phyloP scores from a whole-genome alignment of 441 rosid genomes.

The Gossypium lobatum region DNA sequence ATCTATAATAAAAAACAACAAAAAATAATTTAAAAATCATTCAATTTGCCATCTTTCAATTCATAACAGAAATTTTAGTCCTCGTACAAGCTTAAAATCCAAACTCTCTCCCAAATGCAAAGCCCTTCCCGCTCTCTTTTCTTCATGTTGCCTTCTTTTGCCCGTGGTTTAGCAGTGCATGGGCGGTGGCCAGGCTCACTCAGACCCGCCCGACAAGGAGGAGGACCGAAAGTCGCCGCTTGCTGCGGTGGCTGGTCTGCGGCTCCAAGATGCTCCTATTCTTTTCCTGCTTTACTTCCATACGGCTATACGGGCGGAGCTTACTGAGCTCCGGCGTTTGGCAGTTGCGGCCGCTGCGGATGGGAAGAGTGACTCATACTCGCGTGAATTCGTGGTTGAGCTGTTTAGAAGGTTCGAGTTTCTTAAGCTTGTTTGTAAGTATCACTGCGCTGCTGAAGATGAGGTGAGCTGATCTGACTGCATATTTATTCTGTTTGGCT shows the following conservation, averaged over 20 bases:
- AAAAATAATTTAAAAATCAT: constrained; percentile 6
- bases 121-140: constrained; percentile 29
- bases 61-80: neutral
- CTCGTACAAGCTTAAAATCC: constrained; percentile 25
- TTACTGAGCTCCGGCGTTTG: constrained; percentile 40
- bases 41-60: constrained; percentile 9
- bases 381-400: constrained; percentile 26
- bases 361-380: constrained; percentile 11
- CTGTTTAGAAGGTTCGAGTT: constrained; percentile 53
- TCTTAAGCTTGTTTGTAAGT: constrained; percentile 53
- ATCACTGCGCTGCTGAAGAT: constrained; percentile 71
- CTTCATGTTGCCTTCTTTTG: constrained; percentile 28
- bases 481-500: neutral
- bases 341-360: constrained; percentile 34
- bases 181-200: constrained; percentile 34
- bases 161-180: constrained; percentile 18
- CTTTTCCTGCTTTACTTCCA: constrained; percentile 58
- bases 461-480: constrained; percentile 39
- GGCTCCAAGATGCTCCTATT: constrained; percentile 57
- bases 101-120: constrained; percentile 21
- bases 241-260: constrained; percentile 20
- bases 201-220: constrained; percentile 30
- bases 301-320: constrained; percentile 57
- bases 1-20: constrained; percentile 5
- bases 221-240: neutral